Evolutionary conservation across 2,329 filamentous ascomycete species (phyloP).

Genomic region (Fusarium transvaalense): DNA sequence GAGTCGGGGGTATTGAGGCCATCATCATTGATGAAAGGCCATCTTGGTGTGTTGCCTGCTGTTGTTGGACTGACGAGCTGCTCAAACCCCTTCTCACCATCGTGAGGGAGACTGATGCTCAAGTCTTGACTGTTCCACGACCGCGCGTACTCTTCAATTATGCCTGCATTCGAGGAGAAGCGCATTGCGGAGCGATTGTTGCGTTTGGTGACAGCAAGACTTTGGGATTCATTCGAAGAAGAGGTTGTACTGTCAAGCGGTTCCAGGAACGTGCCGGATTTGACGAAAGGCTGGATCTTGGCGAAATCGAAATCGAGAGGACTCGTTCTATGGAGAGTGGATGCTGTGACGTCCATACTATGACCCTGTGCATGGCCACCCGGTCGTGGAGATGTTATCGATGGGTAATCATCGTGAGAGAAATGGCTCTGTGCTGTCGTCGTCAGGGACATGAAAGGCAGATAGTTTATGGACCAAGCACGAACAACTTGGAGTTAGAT

Average conservation of each 20-base stretch:
- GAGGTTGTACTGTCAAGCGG: not conserved
- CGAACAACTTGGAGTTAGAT: not conserved
- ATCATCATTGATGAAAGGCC: slow-evolving; percentile 37
- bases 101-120: not conserved
- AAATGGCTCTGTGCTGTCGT: not conserved
- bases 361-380: not conserved
- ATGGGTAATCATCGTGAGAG: slow-evolving; percentile 2
- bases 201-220: not conserved
- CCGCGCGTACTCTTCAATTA: slow-evolving; percentile 30
- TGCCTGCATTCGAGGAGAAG: slow-evolving; percentile 27
- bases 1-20: slow-evolving; percentile 10
- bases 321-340: slow-evolving; percentile 28
- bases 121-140: slow-evolving; percentile 16
- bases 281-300: slow-evolving; percentile 13
- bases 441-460: slow-evolving; percentile 12
- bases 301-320: slow-evolving; percentile 32
- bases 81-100: not conserved
- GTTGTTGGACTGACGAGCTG: slow-evolving; percentile 2
- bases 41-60: slow-evolving; percentile 12
- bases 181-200: slow-evolving; percentile 3
- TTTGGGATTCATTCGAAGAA: not conserved
- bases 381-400: not conserved
- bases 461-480: not conserved
- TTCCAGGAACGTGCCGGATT: not conserved
- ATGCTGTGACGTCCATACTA: slow-evolving; percentile 28